A percentile compares a stretch with the other conserved stretches of the same genome.
phyloP scores from a whole-genome alignment of 805 yeast genomes.

The Grigorovia transvaalensis region DNA sequence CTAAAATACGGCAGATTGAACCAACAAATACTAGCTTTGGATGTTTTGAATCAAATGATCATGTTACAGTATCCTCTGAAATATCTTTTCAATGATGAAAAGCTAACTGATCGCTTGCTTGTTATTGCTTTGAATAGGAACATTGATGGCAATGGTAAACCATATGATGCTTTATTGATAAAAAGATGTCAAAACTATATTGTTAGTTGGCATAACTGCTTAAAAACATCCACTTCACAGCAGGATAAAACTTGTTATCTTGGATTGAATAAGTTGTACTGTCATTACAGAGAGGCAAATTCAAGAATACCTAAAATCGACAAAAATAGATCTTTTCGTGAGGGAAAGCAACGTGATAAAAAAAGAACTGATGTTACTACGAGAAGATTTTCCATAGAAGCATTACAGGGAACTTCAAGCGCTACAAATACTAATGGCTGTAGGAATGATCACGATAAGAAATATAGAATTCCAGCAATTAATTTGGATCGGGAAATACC shows the following conservation, averaged over 20 bases:
- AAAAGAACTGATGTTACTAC: slow-evolving; percentile 36
- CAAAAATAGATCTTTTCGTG: too few species aligned
- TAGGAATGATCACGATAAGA: slow-evolving; percentile 12
- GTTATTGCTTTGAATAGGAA: slow-evolving; percentile 13
- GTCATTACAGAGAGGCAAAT: background rate
- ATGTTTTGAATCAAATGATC: slow-evolving; percentile 40
- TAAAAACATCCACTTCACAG: background rate
- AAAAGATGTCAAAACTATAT: slow-evolving; percentile 38
- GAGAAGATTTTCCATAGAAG: slow-evolving; percentile 21
- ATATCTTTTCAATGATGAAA: slow-evolving; percentile 54
- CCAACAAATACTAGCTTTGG: slow-evolving; percentile 63
- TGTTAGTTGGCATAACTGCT: slow-evolving; percentile 54
- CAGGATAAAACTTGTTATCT: background rate
- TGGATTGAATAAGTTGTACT: background rate
- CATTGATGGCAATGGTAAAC: slow-evolving; percentile 9
- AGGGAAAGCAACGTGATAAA: background rate
- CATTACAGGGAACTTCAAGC: slow-evolving; percentile 38
- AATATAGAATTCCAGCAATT: slow-evolving; percentile 54
- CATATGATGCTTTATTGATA: slow-evolving; percentile 35
- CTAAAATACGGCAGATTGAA: slow-evolving; percentile 68
- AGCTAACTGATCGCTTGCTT: slow-evolving; percentile 53
- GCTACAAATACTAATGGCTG: slow-evolving; percentile 31
- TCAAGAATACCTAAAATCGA: background rate
- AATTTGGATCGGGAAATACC: slow-evolving; percentile 65
- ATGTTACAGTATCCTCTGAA: slow-evolving; percentile 17